Conservation (phyloP, 768 basidiomycete species). For the Termitomyces sp. region DNA sequence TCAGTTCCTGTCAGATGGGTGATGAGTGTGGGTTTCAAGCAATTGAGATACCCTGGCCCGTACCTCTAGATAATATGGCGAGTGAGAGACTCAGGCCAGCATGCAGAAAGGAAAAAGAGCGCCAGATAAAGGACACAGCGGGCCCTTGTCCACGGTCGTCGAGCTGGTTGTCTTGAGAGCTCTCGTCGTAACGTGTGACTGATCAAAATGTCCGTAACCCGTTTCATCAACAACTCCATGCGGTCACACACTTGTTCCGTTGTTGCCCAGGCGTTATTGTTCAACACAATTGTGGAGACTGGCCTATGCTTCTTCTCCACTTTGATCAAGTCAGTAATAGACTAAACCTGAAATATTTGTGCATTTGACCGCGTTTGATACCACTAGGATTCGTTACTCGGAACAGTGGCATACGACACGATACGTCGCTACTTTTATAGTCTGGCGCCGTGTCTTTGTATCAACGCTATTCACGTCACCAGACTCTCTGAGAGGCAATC, state of each 20-base stretch:
- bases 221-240: conserved; percentile 4
- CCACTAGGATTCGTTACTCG: no score
- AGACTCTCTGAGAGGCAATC: no score
- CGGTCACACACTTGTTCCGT: neutral
- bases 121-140: neutral
- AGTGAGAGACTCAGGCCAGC: conserved; percentile 12
- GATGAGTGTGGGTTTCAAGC: conserved; percentile 15
- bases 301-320: no score
- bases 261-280: neutral
- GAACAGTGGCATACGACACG: no score
- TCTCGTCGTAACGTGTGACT: conserved; percentile 13
- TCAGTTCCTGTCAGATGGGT: conserved; percentile 16
- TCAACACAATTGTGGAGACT: neutral
- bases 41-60: neutral
- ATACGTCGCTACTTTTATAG: no score
- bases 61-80: neutral
- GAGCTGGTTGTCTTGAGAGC: conserved; percentile 2
- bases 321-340: neutral
- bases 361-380: no score
- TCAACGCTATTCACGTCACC: no score
- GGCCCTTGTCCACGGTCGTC: conserved; percentile 1
- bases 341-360: neutral
- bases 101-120: conserved; percentile 12
- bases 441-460: no score
- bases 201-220: conserved; percentile 16